These are phyloP conservation scores for Fagus sylvatica DNA, from an alignment of 306 rosid species.

Conservation along the genomic window DNA sequence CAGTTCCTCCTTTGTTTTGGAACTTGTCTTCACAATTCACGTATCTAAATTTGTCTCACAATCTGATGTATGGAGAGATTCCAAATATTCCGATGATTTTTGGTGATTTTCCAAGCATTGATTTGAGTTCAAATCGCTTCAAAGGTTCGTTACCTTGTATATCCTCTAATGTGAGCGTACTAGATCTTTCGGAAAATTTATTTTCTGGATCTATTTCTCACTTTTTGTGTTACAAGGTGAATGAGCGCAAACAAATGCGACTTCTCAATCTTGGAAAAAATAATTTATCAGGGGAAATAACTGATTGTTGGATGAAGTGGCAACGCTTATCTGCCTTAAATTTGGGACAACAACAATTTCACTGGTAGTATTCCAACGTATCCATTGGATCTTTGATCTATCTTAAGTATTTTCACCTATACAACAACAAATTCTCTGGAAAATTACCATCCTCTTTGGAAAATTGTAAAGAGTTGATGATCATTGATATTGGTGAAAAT, in stretches of 20 bases:
- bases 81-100: not conserved
- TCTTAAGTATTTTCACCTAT: not conserved
- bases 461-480: too few species aligned
- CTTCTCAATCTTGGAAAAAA: constrained; percentile 12
- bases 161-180: accelerated
- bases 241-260: accelerated
- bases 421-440: not conserved
- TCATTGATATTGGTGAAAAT: too few species aligned
- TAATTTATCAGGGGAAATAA: constrained; percentile 10
- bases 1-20: constrained; percentile 17
- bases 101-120: accelerated
- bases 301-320: constrained; percentile 12
- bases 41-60: constrained; percentile 1
- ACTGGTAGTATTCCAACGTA: constrained; percentile 8
- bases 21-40: accelerated
- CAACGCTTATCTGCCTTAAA: not conserved
- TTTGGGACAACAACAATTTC: constrained; percentile 25
- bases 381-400: not conserved
- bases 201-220: not conserved
- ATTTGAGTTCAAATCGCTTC: constrained; percentile 30
- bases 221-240: not conserved
- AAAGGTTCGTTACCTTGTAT: constrained; percentile 18
- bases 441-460: too few species aligned
- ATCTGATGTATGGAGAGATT: constrained; percentile 19
- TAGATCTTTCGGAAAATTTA: constrained; percentile 25